Conservation (phyloP, 139 green algal genomes). For the Cymbomonas tetramitiformis region DNA sequence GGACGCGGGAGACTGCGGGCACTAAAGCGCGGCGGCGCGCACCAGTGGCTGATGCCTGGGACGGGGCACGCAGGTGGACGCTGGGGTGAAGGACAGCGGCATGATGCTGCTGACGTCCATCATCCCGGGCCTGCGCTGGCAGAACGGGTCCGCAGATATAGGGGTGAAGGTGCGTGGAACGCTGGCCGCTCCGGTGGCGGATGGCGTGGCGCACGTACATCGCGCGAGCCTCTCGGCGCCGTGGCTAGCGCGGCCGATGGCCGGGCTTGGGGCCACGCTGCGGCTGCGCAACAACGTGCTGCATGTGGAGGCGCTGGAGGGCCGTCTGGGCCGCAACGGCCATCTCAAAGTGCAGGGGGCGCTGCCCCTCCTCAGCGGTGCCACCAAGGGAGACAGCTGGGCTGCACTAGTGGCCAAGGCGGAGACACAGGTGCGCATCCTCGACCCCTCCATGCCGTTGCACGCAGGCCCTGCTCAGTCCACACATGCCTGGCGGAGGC, state of each 20-base stretch:
- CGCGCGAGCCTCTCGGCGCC: constrained; percentile 39
- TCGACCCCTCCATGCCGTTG: too few species aligned
- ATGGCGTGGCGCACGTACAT: constrained; percentile 28
- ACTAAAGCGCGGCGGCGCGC: too few species aligned
- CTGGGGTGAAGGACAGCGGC: constrained; percentile 58
- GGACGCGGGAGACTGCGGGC: too few species aligned
- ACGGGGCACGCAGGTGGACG: constrained; percentile 28
- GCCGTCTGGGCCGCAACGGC: constrained; percentile 45
- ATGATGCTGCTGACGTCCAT: constrained; percentile 61
- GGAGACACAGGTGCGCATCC: not conserved
- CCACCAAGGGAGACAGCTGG: constrained; percentile 1
- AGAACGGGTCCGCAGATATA: constrained; percentile 47
- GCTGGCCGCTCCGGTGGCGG: constrained; percentile 24
- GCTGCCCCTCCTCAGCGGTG: constrained; percentile 33
- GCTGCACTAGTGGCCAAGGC: constrained; percentile 5
- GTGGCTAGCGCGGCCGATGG: constrained; percentile 39
- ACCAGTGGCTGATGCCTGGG: not conserved
- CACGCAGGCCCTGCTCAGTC: too few species aligned
- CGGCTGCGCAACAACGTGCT: constrained; percentile 31
- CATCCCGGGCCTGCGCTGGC: constrained; percentile 50
- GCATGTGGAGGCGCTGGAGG: constrained; percentile 44
- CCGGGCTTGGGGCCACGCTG: constrained; percentile 33
- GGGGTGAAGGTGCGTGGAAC: constrained; percentile 33
- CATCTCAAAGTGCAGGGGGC: constrained; percentile 37
- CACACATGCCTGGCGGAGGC: too few species aligned